Evolutionary conservation across 2,329 filamentous ascomycete genomes (phyloP), one percentile per base, ranked within the genome.

Genomic region (Talaromyces rugulosus): DNA sequence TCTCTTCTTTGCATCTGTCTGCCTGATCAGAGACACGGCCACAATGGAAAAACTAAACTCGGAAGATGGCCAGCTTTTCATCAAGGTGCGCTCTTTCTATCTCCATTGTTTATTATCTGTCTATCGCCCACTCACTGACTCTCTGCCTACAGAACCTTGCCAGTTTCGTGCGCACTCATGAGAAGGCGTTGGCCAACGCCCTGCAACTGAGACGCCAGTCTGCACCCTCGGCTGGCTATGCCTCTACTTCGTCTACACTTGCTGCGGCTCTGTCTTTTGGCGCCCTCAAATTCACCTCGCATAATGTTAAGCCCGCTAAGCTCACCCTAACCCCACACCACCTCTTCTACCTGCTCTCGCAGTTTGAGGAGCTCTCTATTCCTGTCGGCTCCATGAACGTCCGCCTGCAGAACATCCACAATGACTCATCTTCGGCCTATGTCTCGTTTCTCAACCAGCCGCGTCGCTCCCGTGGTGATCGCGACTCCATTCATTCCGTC

Each of bases 321-420:
- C 82, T 99, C 67, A 92, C 92, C 44, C 83, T 99, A 66, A 98
- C 95, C 12, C 91, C 95, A 23, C 95, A 99, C 73, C 95, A 99
- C 75, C 86, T 99, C 33, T 98, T 96, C 81, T 99, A 96, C 75
- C 85, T 99, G 34, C 85, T 99, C 60, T 96, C 92, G 61, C 91
- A 92, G 60, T 97, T 98, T 77, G 93, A 97, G 79, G 94, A 97
- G 66, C 83, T 98, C 63, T 87, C 88, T 63, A 95, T 98, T 67
- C 84, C 89, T 65, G 92, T 98, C 65, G 95, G 95, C 4, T 92
- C 94, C 34, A 96, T 97, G 93, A 97, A 95, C 72, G 88, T 99
- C 64, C 89, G 95, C 36, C 81, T 98, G 68, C 95, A 99, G 78
- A 97, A 96, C 74, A 87, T 99, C 53, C 92, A 96, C 75, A 90